phyloP scores from a whole-genome alignment of 441 rosid genomes.

The Cnidoscolus chayamansa region DNA sequence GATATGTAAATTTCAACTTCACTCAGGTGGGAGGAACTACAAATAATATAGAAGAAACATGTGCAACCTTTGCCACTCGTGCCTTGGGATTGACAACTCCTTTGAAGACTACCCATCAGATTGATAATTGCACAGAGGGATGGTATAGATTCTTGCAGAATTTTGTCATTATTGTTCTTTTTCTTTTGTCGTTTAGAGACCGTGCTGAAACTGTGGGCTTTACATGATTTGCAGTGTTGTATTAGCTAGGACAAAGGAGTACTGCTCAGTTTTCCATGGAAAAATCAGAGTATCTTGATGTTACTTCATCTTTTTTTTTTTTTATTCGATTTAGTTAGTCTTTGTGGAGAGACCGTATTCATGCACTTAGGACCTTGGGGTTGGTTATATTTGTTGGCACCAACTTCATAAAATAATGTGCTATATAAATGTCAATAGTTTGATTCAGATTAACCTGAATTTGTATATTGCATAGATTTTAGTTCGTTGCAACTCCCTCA shows the following conservation, averaged over 20 bases:
- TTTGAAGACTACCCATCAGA: constrained; percentile 82
- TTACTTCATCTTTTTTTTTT: not conserved
- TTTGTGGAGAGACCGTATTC: too few species aligned
- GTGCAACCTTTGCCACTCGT: constrained; percentile 76
- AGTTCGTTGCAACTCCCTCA: constrained; percentile 6
- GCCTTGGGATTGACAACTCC: constrained; percentile 62
- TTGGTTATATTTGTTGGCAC: not conserved
- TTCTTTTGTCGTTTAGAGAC: constrained; percentile 8
- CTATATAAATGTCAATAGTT: not conserved
- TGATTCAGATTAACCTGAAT: not conserved
- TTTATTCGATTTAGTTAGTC: not conserved
- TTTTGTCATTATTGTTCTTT: constrained; percentile 4
- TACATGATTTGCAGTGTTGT: constrained; percentile 60
- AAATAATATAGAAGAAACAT: constrained; percentile 84
- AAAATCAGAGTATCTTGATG: constrained; percentile 60
- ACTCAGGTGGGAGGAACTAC: constrained; percentile 82
- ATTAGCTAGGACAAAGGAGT: constrained; percentile 69
- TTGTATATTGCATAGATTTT: not conserved
- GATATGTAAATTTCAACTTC: constrained; percentile 2
- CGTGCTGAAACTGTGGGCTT: constrained; percentile 12
- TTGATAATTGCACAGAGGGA: constrained; percentile 94
- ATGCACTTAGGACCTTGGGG: not conserved
- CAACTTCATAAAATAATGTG: not conserved
- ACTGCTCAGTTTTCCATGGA: constrained; percentile 68
- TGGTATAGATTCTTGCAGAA: constrained; percentile 42